Evolutionary conservation across 345 rosid genomes (phyloP).

Genomic region (Microthlaspi erraticum): DNA sequence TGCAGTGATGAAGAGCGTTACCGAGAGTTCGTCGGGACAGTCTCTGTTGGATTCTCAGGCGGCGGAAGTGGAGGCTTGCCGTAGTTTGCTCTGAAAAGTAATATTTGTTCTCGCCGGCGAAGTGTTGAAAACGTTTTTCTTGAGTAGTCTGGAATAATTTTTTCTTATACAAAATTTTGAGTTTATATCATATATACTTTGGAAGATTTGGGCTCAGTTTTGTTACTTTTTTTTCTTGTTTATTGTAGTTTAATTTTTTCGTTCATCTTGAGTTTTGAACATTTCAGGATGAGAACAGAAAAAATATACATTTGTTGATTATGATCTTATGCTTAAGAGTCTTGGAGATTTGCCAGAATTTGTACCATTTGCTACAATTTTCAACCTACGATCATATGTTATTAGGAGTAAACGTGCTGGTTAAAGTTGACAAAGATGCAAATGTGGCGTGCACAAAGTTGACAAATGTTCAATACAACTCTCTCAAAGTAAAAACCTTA

Average conservation of each 20-base stretch:
- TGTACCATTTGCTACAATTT: neutral
- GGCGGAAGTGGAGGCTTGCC: conserved; percentile 45
- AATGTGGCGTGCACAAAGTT: conserved; percentile 4
- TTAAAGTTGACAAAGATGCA: conserved; percentile 5
- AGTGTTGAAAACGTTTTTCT: conserved; percentile 4
- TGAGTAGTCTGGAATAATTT: conserved; percentile 8
- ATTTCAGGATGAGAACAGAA: conserved; percentile 17
- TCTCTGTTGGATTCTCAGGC: conserved; percentile 45
- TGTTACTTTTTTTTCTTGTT: neutral
- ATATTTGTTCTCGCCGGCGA: neutral
- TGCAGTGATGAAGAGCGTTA: conserved; percentile 36
- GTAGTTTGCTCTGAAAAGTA: conserved; percentile 36
- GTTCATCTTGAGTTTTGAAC: conserved; percentile 31
- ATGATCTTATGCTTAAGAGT: too few relatives aligned
- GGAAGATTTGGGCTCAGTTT: conserved; percentile 3
- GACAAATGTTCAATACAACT: neutral
- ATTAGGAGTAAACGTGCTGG: neutral
- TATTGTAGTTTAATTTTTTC: neutral
- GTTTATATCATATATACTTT: conserved; percentile 8
- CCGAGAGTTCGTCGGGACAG: conserved; percentile 40
- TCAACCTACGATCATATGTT: neutral
- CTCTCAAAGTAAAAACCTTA: neutral
- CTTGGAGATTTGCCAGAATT: too few relatives aligned
- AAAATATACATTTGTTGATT: too few relatives aligned
- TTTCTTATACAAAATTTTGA: neutral